Evolutionary conservation across 108 stramenopile genomes (phyloP).

Genomic region (Nitzschia palea): DNA sequence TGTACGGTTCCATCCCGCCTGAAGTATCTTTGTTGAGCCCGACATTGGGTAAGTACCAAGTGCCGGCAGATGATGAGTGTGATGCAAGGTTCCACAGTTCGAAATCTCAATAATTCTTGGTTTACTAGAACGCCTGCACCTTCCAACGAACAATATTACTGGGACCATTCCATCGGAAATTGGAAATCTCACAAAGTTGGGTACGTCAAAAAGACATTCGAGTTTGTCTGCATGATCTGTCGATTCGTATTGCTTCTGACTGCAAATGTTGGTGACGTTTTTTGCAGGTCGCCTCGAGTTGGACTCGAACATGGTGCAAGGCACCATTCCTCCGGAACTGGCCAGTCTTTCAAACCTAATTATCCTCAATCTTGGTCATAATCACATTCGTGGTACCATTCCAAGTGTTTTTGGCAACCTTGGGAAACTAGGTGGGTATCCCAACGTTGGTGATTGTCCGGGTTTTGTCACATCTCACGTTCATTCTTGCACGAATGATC

Average conservation of each 20-base stretch:
- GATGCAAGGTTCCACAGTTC: neutral
- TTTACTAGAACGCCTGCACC: conserved; percentile 9
- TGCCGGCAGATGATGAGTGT: neutral
- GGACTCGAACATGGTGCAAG: conserved; percentile 4
- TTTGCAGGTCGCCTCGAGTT: conserved; percentile 4
- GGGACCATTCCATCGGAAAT: conserved; percentile 28
- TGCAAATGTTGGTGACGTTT: no score
- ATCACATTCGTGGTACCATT: neutral
- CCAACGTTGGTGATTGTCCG: neutral
- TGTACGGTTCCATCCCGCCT: conserved; percentile 49
- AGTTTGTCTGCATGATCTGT: no score
- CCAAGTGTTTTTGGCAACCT: neutral
- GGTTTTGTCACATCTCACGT: neutral
- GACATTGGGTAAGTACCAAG: conserved; percentile 19
- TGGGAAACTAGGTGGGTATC: neutral
- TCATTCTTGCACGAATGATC: no score
- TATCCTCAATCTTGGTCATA: conserved; percentile 5
- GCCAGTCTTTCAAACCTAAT: conserved; percentile 6
- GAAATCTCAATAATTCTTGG: neutral
- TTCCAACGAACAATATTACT: conserved; percentile 11
- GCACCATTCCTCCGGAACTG: conserved; percentile 20
- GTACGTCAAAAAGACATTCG: no score
- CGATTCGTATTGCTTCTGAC: no score
- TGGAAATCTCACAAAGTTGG: neutral
- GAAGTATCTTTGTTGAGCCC: conserved; percentile 30